Evolutionary conservation across 1,139 yeast genomes (phyloP).

Genomic region (Debaryomyces sp.): DNA sequence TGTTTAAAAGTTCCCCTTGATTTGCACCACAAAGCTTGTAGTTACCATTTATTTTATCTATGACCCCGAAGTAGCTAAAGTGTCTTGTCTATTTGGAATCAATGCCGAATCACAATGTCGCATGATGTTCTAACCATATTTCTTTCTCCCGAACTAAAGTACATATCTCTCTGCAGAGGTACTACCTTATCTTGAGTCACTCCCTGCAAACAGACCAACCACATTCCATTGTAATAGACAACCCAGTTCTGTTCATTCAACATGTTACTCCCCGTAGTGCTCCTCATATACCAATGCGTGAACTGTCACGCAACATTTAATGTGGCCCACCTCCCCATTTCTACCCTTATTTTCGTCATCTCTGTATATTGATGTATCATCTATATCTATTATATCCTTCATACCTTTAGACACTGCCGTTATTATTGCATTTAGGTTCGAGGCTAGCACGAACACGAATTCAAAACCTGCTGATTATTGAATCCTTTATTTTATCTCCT

Average conservation of each 20-base stretch:
- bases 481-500: background rate
- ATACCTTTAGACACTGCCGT: background rate
- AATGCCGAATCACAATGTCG: background rate
- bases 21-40: no score
- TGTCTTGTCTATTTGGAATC: background rate
- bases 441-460: background rate
- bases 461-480: background rate
- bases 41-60: no score
- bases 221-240: background rate
- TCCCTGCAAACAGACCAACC: background rate
- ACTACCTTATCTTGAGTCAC: background rate
- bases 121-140: background rate
- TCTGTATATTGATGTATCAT: background rate
- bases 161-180: background rate
- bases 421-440: background rate
- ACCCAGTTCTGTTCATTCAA: background rate
- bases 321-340: background rate
- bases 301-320: background rate
- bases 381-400: background rate
- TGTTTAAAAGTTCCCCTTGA: no score
- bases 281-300: background rate
- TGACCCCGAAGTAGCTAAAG: no score
- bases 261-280: background rate
- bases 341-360: background rate
- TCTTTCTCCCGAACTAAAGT: background rate